These are phyloP conservation scores for Metschnikowia sp. DNA, from an alignment of 805 yeast genomes.

Conservation along the genomic window DNA sequence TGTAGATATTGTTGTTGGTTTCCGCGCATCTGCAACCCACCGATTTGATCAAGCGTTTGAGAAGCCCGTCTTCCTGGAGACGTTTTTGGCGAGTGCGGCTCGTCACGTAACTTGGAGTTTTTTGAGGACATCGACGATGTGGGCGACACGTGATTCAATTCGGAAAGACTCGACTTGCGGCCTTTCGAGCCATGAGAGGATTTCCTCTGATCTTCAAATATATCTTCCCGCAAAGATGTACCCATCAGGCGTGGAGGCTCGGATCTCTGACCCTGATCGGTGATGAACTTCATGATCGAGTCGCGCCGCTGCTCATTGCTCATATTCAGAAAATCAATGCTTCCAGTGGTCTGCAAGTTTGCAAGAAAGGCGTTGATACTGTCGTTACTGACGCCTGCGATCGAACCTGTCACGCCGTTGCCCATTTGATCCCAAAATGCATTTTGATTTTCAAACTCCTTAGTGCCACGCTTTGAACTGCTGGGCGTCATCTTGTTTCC, in stretches of 20 bases:
- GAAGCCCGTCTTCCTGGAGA: slow-evolving; percentile 22
- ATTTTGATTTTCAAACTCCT: slow-evolving; percentile 10
- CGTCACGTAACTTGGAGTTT: slow-evolving; percentile 30
- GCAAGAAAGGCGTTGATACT: slow-evolving; percentile 33
- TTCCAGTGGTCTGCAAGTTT: slow-evolving; percentile 32
- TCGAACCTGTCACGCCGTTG: slow-evolving; percentile 24
- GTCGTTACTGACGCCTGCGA: slow-evolving; percentile 28
- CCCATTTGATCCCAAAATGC: slow-evolving; percentile 27
- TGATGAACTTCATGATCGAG: slow-evolving; percentile 35
- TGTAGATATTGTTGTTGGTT: slow-evolving; percentile 2
- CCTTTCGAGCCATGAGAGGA: slow-evolving; percentile 1
- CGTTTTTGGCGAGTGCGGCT: slow-evolving; percentile 40
- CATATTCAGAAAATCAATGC: slow-evolving; percentile 37
- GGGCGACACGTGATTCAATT: slow-evolving; percentile 28
- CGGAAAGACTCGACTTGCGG: background rate
- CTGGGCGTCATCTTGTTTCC: slow-evolving; percentile 7
- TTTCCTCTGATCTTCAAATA: slow-evolving; percentile 25
- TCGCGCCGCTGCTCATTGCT: slow-evolving; percentile 39
- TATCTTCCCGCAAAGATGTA: slow-evolving; percentile 36
- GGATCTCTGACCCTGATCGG: slow-evolving; percentile 26
- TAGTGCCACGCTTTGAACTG: slow-evolving; percentile 10
- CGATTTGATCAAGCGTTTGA: background rate
- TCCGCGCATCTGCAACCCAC: background rate
- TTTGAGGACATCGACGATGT: slow-evolving; percentile 36
- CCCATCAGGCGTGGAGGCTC: slow-evolving; percentile 8